These are phyloP conservation scores for Candida maesae DNA, from an alignment of 805 yeast genomes.

Conservation along the genomic window DNA sequence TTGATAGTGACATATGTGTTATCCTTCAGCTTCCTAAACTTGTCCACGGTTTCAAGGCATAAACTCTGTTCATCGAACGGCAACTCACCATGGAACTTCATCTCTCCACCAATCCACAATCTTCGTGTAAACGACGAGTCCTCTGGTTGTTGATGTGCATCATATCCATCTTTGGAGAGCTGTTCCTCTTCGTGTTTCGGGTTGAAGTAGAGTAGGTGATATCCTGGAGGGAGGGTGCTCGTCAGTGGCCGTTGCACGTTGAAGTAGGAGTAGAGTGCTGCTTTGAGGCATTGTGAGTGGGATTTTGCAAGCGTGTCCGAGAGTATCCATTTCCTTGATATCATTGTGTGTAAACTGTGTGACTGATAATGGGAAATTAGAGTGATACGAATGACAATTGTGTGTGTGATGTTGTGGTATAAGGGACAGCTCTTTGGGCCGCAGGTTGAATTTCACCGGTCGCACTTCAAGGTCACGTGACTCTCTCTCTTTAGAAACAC, in stretches of 20 bases:
- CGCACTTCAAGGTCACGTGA: too few species aligned
- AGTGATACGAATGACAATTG: too few species aligned
- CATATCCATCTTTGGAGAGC: slow-evolving; percentile 75
- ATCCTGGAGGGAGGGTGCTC: slow-evolving; percentile 43
- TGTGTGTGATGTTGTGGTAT: too few species aligned
- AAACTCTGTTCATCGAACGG: slow-evolving; percentile 34
- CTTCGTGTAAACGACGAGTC: slow-evolving; percentile 46
- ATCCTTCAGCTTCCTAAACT: slow-evolving; percentile 33
- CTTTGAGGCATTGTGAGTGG: slow-evolving; percentile 22
- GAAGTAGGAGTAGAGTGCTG: slow-evolving; percentile 24
- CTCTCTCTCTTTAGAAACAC: too few species aligned
- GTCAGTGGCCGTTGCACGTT: slow-evolving; percentile 21
- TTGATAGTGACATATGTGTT: slow-evolving; percentile 52
- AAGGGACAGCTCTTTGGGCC: too few species aligned
- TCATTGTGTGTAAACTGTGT: too few species aligned
- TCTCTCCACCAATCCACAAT: slow-evolving; percentile 76
- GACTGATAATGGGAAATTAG: too few species aligned
- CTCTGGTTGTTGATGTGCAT: slow-evolving; percentile 49
- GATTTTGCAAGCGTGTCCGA: slow-evolving; percentile 18
- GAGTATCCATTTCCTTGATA: slow-evolving; percentile 19
- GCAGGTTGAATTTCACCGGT: too few species aligned
- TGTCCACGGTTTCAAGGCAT: slow-evolving; percentile 52
- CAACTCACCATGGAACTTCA: slow-evolving; percentile 39
- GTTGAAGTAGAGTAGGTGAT: slow-evolving; percentile 65
- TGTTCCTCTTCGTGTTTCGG: slow-evolving; percentile 45